These are phyloP conservation scores for Vachellia collinsii DNA, from an alignment of 306 rosid species.

Conservation along the genomic window DNA sequence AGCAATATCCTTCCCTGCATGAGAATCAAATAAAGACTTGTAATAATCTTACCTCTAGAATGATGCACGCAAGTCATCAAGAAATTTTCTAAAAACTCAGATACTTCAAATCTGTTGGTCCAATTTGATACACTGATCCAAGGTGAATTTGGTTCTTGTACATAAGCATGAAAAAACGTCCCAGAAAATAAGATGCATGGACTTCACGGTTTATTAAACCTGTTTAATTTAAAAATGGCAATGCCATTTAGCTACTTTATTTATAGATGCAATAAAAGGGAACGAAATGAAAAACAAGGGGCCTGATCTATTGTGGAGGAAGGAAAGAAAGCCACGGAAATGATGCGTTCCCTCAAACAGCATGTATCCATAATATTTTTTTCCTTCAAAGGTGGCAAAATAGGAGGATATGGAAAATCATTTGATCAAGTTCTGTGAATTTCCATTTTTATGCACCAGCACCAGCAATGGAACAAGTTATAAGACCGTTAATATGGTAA, in stretches of 20 bases:
- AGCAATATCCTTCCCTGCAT: constrained; percentile 77
- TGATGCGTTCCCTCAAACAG: neutral
- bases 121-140: neutral
- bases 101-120: neutral
- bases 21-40: constrained; percentile 30
- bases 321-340: constrained; percentile 1
- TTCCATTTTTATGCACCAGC: constrained; percentile 24
- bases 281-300: neutral
- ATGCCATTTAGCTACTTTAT: constrained; percentile 8
- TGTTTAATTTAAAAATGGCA: neutral
- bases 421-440: constrained; percentile 7
- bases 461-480: constrained; percentile 27
- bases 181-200: neutral
- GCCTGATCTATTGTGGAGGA: neutral
- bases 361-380: neutral
- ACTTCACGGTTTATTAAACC: constrained; percentile 6
- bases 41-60: constrained; percentile 5
- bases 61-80: neutral
- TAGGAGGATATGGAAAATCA: neutral
- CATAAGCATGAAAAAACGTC: neutral
- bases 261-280: constrained; percentile 6
- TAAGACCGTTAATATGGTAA: constrained; percentile 22
- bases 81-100: neutral
- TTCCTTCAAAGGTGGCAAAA: constrained; percentile 4
- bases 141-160: constrained; percentile 1